Percentiles rank a stretch among this genome's conserved stretches.
phyloP scores from a whole-genome alignment of 2,329 filamentous ascomycete species.

The Penicillium sp. region DNA sequence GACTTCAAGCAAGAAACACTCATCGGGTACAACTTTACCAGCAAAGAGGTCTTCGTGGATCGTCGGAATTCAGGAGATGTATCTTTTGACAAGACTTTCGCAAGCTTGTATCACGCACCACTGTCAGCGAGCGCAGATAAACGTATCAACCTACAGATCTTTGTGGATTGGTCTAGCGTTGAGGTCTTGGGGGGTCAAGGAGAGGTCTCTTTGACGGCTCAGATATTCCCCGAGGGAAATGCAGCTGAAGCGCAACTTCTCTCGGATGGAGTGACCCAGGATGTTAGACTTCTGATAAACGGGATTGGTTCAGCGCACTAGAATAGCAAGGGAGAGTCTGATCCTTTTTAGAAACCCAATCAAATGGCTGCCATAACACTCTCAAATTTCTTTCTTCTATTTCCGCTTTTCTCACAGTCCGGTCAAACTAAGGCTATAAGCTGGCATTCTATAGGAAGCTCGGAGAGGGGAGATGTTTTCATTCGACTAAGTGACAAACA shows the following conservation, averaged over 20 bases:
- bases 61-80: constrained; percentile 21
- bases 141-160: constrained; percentile 21
- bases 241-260: constrained; percentile 17
- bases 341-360: too few relatives aligned
- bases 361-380: too few relatives aligned
- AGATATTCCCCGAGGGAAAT: constrained; percentile 26
- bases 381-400: too few relatives aligned
- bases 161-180: constrained; percentile 31
- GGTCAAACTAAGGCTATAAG: neutral
- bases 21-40: constrained; percentile 30
- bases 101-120: constrained; percentile 20
- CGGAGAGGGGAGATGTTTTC: neutral
- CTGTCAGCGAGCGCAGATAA: constrained; percentile 16
- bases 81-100: constrained; percentile 25
- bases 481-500: neutral
- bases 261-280: constrained; percentile 16
- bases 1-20: constrained; percentile 23
- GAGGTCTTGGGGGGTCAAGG: constrained; percentile 31
- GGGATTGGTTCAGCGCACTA: constrained; percentile 10
- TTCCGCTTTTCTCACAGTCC: neutral
- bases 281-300: constrained; percentile 10
- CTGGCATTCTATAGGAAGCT: neutral
- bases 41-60: constrained; percentile 25
- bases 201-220: constrained; percentile 27
- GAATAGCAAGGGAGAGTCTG: too few relatives aligned